Evolutionary conservation across 2,329 filamentous ascomycete species (phyloP).

Genomic region (Epichloe typhina): DNA sequence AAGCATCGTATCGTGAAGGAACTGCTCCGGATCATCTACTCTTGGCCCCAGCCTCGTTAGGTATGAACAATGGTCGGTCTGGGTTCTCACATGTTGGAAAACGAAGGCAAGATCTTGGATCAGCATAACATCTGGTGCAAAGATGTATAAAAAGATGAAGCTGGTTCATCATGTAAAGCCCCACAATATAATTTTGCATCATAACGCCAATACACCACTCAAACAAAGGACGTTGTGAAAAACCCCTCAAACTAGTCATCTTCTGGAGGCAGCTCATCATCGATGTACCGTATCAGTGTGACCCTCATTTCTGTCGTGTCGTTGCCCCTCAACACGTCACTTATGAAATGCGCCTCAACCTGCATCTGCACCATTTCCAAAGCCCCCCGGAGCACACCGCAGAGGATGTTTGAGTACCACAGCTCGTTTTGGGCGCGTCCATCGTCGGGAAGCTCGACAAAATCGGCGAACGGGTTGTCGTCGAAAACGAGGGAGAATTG

Average conservation of each 20-base stretch:
- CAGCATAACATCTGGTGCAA: too few species aligned
- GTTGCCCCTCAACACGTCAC: slow-evolving; percentile 81
- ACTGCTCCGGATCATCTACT: neutral
- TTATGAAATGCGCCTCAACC: slow-evolving; percentile 92
- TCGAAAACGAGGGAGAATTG: slow-evolving; percentile 95
- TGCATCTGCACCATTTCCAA: slow-evolving; percentile 99
- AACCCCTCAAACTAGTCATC: slow-evolving; percentile 53
- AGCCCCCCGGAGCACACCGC: slow-evolving; percentile 79
- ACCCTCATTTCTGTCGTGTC: slow-evolving; percentile 97
- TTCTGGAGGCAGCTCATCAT: slow-evolving; percentile 93
- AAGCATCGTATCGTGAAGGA: neutral
- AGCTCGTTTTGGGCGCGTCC: slow-evolving; percentile 90
- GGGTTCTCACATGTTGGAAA: too few species aligned
- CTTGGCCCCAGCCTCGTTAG: too few species aligned
- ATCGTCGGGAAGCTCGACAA: slow-evolving; percentile 93
- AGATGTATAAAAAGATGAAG: too few species aligned
- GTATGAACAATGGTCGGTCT: too few species aligned
- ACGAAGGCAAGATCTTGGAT: too few species aligned
- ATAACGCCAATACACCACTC: neutral
- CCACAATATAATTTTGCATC: too few species aligned
- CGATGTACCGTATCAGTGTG: slow-evolving; percentile 82
- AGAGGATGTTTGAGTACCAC: slow-evolving; percentile 97
- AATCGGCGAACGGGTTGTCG: slow-evolving; percentile 92
- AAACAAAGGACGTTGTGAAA: neutral
- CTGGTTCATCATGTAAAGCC: too few species aligned